A percentile compares a stretch with the other conserved stretches of the same genome.
phyloP scores from a whole-genome alignment of 192 early-diverging fungal species.

The Chytriomyces confervae region DNA sequence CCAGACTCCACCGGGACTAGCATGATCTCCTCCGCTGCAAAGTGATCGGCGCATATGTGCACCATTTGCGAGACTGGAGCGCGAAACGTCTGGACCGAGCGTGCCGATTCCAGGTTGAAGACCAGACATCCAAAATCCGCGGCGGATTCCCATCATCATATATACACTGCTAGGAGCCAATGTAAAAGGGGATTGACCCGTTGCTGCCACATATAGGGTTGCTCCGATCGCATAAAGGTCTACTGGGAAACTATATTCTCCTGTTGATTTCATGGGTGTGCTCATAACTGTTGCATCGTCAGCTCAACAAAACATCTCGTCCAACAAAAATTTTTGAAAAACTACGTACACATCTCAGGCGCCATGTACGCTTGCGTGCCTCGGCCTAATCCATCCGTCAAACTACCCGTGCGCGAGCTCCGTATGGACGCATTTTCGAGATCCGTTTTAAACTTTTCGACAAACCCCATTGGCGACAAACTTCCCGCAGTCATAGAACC shows the following conservation, averaged over 20 bases:
- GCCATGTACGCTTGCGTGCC: slow-evolving; percentile 58
- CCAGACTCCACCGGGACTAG: not conserved
- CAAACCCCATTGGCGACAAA: not conserved
- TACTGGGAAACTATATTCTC: slow-evolving; percentile 52
- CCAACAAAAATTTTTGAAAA: not conserved
- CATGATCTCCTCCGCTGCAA: not conserved
- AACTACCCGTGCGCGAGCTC: slow-evolving; percentile 29
- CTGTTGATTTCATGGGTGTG: slow-evolving; percentile 2
- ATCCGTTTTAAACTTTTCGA: slow-evolving; percentile 8
- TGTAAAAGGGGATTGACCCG: slow-evolving; percentile 50
- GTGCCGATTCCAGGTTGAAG: slow-evolving; percentile 46
- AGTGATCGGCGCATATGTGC: slow-evolving; percentile 14
- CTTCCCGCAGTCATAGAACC: not conserved
- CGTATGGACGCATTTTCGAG: slow-evolving; percentile 6
- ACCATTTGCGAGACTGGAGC: slow-evolving; percentile 20
- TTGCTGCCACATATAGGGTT: slow-evolving; percentile 51
- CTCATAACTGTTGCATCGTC: not conserved
- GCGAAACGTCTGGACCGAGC: slow-evolving; percentile 33
- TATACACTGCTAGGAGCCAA: slow-evolving; percentile 39
- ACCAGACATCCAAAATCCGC: slow-evolving; percentile 57
- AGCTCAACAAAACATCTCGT: not conserved
- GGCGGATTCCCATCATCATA: slow-evolving; percentile 49
- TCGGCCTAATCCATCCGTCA: slow-evolving; percentile 52
- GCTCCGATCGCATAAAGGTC: slow-evolving; percentile 60
- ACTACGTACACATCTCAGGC: slow-evolving; percentile 45